A percentile compares a stretch with the other conserved stretches of the same genome.
phyloP scores from a whole-genome alignment of 352 stramenopile species.

The Pythium brachiatum region DNA sequence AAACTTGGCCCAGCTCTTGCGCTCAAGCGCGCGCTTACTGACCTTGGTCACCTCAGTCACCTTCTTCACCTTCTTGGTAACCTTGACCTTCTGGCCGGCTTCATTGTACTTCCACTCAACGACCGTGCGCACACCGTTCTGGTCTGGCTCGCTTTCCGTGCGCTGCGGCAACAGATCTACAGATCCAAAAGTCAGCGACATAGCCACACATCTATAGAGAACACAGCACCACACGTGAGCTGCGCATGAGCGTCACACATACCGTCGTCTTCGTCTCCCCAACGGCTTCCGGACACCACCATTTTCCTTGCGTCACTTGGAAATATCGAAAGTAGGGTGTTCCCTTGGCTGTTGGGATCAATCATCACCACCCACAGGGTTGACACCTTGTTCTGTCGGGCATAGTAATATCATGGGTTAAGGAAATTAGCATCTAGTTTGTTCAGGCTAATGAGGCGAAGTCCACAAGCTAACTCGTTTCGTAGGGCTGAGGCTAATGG shows the following conservation, averaged over 20 bases:
- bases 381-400: constrained; percentile 17
- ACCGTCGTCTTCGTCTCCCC: constrained; percentile 75
- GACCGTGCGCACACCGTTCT: constrained; percentile 79
- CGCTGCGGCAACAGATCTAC: constrained; percentile 72
- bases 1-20: constrained; percentile 85
- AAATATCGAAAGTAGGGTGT: background rate
- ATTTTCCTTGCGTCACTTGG: constrained; percentile 29
- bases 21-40: constrained; percentile 82
- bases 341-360: constrained; percentile 14
- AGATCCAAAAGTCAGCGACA: background rate
- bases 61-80: constrained; percentile 91
- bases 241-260: constrained; percentile 10
- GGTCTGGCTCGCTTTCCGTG: constrained; percentile 81
- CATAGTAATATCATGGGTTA: constrained; percentile 4
- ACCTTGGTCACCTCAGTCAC: constrained; percentile 78
- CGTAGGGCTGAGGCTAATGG: background rate
- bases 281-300: constrained; percentile 73
- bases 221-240: background rate
- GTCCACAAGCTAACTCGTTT: background rate
- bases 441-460: background rate
- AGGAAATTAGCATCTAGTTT: background rate
- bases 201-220: background rate
- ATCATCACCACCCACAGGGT: constrained; percentile 17
- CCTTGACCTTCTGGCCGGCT: constrained; percentile 85
- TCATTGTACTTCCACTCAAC: constrained; percentile 91